Percentiles rank a stretch among this genome's conserved stretches.
Conservation (phyloP, 805 yeast genomes). For the Tanozyma kutaoensis region DNA sequence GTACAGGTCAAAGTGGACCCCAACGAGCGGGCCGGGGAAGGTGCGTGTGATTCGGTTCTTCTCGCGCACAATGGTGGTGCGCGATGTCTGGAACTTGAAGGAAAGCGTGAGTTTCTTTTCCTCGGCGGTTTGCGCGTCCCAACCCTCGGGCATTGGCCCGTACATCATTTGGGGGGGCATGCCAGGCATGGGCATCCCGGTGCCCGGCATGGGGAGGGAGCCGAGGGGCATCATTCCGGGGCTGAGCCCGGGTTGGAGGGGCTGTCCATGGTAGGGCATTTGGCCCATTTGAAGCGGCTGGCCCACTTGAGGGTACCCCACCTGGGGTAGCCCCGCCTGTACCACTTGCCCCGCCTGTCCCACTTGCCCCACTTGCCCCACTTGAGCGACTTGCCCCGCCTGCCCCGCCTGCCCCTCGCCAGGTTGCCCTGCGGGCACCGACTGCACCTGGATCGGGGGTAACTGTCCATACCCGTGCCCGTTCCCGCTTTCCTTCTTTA, state of each 20-base stretch:
- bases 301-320: no score
- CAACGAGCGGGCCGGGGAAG: conserved; percentile 26
- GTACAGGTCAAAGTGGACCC: conserved; percentile 19
- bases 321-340: no score
- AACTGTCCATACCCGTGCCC: neutral
- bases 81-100: conserved; percentile 2
- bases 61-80: conserved; percentile 19
- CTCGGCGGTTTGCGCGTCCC: neutral
- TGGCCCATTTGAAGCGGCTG: conserved; percentile 1
- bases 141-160: neutral
- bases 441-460: neutral
- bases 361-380: no score
- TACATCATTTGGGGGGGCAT: neutral
- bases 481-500: neutral
- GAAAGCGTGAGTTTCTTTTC: conserved; percentile 1
- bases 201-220: neutral
- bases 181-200: neutral
- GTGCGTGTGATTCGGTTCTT: conserved; percentile 17
- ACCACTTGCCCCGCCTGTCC: no score
- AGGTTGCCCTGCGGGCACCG: no score
- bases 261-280: conserved; percentile 1
- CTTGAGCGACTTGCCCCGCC: no score
- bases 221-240: neutral
- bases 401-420: no score
- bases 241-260: neutral